phyloP scores from a whole-genome alignment of 192 early-diverging fungal genomes.

The Lobosporangium transversale region DNA sequence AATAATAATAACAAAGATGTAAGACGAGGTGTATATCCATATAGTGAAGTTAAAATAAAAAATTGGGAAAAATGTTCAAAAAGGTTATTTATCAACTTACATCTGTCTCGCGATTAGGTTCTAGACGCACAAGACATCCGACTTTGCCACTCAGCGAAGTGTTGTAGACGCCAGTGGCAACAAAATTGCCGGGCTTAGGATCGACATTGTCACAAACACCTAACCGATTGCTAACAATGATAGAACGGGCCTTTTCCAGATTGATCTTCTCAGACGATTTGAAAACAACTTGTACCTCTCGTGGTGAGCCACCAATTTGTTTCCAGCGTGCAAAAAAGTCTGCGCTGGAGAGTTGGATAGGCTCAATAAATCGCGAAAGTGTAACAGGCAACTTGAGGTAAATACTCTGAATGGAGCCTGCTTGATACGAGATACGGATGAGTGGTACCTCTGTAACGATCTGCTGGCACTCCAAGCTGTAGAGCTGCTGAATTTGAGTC shows the following conservation, averaged over 20 bases:
- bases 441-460: conserved; percentile 68
- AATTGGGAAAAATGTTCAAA: not conserved
- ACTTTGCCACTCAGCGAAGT: conserved; percentile 81
- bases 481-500: conserved; percentile 84
- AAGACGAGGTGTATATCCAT: not conserved
- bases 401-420: conserved; percentile 64
- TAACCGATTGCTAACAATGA: conserved; percentile 77
- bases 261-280: conserved; percentile 65
- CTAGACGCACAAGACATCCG: conserved; percentile 90
- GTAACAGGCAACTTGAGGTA: conserved; percentile 80
- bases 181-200: conserved; percentile 89
- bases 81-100: conserved; percentile 55
- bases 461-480: conserved; percentile 80
- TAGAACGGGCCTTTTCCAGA: conserved; percentile 61
- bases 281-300: conserved; percentile 84
- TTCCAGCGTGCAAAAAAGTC: conserved; percentile 95
- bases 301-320: conserved; percentile 90
- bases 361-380: conserved; percentile 88
- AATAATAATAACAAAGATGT: not conserved
- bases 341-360: conserved; percentile 73
- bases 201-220: conserved; percentile 85
- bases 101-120: conserved; percentile 85
- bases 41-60: not conserved
- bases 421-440: conserved; percentile 74
- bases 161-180: conserved; percentile 89